A percentile compares a stretch with the other conserved stretches of the same genome.
Evolutionary conservation across 768 basidiomycete species (phyloP).

Genomic region (Phanerochaete carnosa): DNA sequence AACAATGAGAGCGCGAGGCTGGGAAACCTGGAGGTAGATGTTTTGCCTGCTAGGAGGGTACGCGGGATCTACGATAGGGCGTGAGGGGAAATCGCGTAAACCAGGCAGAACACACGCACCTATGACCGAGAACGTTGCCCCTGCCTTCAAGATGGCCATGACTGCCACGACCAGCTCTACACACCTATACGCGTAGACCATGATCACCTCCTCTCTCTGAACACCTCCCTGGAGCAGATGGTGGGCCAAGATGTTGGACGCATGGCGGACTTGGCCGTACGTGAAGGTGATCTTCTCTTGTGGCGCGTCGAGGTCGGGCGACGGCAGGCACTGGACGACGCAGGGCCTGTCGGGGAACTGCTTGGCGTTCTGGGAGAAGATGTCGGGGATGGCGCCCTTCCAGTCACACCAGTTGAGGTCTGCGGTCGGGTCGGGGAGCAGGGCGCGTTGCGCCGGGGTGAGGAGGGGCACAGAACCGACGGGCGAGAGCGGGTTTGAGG

Average conservation of each 20-base stretch:
- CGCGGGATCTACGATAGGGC: constrained; percentile 70
- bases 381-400: constrained; percentile 95
- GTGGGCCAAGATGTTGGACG: constrained; percentile 88
- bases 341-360: constrained; percentile 80
- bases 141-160: constrained; percentile 94
- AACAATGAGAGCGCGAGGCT: constrained; percentile 86
- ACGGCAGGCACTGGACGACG: constrained; percentile 75
- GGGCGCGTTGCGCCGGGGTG: constrained; percentile 62
- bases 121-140: constrained; percentile 96
- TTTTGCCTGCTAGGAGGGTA: constrained; percentile 93
- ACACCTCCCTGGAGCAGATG: constrained; percentile 84
- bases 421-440: constrained; percentile 79
- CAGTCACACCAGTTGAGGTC: constrained; percentile 97
- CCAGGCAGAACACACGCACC: constrained; percentile 40
- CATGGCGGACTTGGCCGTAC: constrained; percentile 77
- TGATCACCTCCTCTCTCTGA: constrained; percentile 92
- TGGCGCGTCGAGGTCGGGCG: constrained; percentile 30
- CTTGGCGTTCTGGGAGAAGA: constrained; percentile 87
- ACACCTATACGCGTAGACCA: constrained; percentile 95
- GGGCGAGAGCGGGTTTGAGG: constrained; percentile 60
- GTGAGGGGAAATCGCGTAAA: constrained; percentile 22
- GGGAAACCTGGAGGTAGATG: constrained; percentile 89
- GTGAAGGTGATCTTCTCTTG: constrained; percentile 64
- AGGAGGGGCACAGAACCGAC: constrained; percentile 81
- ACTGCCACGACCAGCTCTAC: constrained; percentile 97